Evolutionary conservation across 2,329 filamentous ascomycete genomes (phyloP).

Genomic region (Penicillium hesseltinei): DNA sequence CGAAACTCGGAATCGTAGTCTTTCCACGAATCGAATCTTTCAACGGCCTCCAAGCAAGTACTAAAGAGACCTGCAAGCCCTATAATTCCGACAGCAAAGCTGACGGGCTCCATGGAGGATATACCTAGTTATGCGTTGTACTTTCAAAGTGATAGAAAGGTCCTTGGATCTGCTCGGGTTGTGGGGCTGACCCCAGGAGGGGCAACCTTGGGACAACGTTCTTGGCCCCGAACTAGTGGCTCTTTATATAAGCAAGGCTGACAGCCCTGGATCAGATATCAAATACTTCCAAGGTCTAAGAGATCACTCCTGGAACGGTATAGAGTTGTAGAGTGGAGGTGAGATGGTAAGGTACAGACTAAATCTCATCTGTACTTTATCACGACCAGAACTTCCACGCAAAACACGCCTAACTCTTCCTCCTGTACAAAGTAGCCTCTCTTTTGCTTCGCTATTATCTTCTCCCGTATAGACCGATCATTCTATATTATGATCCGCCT

Average conservation of each 20-base stretch:
- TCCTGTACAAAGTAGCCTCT: no score
- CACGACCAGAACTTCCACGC: background rate
- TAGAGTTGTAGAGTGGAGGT: background rate
- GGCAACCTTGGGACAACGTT: background rate
- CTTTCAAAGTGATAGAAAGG: no score
- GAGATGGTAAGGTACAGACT: background rate
- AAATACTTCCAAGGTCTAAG: background rate
- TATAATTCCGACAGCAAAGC: constrained; percentile 8
- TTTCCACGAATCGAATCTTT: constrained; percentile 5
- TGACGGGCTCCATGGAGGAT: constrained; percentile 33
- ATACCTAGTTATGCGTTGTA: background rate
- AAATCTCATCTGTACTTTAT: background rate
- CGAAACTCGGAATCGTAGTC: constrained; percentile 4
- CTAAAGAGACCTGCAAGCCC: constrained; percentile 10
- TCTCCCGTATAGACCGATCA: no score
- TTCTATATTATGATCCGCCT: background rate
- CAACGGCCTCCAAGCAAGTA: constrained; percentile 6
- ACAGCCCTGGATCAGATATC: background rate
- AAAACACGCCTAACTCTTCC: background rate
- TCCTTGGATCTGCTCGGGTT: background rate
- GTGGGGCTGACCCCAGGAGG: background rate
- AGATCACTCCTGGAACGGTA: background rate
- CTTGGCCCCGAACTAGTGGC: background rate
- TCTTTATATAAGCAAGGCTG: background rate
- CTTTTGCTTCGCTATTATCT: no score